These are phyloP conservation scores for Boletus rufocinnamomeus DNA, from an alignment of 768 basidiomycete species.

Conservation along the genomic window DNA sequence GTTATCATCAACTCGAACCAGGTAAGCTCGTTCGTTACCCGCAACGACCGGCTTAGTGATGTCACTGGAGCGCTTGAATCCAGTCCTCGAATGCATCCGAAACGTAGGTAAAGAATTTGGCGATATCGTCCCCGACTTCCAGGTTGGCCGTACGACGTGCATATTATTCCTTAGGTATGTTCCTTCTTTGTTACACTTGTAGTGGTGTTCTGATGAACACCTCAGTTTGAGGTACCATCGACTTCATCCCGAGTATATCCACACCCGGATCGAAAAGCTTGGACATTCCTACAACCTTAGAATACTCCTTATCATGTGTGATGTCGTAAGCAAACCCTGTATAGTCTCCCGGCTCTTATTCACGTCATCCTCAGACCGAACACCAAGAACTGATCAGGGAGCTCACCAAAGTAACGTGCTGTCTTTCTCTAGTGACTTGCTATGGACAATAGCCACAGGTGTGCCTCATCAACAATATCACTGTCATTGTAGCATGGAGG, in stretches of 20 bases:
- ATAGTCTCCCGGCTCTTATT: background rate
- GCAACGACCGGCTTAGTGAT: constrained; percentile 1
- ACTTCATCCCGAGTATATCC: constrained; percentile 96
- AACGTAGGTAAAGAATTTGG: constrained; percentile 94
- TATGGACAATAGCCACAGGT: constrained; percentile 42
- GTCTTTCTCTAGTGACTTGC: constrained; percentile 6
- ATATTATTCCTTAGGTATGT: constrained; percentile 86
- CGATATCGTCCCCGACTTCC: constrained; percentile 92
- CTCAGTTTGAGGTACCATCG: constrained; percentile 89
- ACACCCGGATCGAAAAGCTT: constrained; percentile 85
- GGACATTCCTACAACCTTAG: constrained; percentile 80
- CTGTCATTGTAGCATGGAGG: constrained; percentile 92
- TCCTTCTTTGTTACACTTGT: background rate
- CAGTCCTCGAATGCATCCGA: constrained; percentile 81
- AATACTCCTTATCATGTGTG: constrained; percentile 86
- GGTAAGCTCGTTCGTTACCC: constrained; percentile 32
- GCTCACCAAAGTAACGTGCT: constrained; percentile 70
- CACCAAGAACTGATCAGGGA: constrained; percentile 92
- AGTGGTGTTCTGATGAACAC: background rate
- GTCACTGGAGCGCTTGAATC: constrained; percentile 71
- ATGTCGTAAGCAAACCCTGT: constrained; percentile 67
- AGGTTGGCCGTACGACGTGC: constrained; percentile 92
- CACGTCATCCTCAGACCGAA: constrained; percentile 60
- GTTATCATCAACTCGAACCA: constrained; percentile 65
- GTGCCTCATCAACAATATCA: constrained; percentile 91